These are phyloP conservation scores for Castanea sativa DNA, from an alignment of 306 rosid species.

Conservation along the genomic window DNA sequence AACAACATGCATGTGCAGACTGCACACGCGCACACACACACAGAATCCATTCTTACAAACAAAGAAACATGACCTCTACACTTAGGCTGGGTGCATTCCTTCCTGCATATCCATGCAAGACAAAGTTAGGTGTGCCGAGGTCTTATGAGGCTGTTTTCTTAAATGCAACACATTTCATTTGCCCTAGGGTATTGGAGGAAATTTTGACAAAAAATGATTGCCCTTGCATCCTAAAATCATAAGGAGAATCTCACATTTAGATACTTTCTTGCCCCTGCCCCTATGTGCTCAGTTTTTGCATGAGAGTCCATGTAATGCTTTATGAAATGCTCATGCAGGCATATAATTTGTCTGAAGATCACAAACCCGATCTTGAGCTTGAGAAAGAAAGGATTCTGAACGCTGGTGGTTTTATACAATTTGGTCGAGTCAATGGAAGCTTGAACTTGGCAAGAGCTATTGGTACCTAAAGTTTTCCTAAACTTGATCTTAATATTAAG, in stretches of 20 bases:
- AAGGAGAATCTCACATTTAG: constrained; percentile 10
- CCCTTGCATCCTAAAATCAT: background rate
- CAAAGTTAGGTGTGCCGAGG: background rate
- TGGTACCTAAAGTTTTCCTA: constrained; percentile 38
- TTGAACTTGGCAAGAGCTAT: constrained; percentile 93
- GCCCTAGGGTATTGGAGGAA: constrained; percentile 3
- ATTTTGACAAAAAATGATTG: background rate
- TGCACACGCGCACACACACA: background rate
- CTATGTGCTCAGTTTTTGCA: background rate
- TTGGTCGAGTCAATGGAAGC: constrained; percentile 93
- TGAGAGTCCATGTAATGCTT: background rate
- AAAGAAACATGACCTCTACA: background rate
- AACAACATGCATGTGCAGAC: background rate
- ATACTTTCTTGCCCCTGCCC: constrained; percentile 4
- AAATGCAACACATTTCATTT: background rate
- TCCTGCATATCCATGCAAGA: background rate
- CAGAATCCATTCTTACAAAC: background rate
- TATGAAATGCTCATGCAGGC: constrained; percentile 57
- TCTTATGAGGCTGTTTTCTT: background rate
- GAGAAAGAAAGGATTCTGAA: constrained; percentile 88
- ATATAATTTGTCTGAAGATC: constrained; percentile 84
- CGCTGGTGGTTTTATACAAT: constrained; percentile 94
- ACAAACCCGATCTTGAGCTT: constrained; percentile 84
- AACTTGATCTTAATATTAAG: background rate
- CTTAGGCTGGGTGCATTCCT: background rate